Conservation (phyloP, 2,329 filamentous ascomycete species). For the Xylariaceae sp. region DNA sequence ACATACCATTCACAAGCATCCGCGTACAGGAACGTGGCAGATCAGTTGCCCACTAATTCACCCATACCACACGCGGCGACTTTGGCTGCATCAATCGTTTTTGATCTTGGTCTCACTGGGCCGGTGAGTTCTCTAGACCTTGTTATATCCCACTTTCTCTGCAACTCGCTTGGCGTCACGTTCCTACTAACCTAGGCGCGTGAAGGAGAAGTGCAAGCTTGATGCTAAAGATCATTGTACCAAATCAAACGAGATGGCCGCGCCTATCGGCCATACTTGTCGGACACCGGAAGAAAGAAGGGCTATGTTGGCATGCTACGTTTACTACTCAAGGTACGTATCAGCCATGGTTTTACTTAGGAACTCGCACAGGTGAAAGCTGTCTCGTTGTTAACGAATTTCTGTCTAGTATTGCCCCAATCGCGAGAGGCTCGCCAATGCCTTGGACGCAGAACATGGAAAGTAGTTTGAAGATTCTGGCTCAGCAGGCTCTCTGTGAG, state of each 20-base stretch:
- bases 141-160: background rate
- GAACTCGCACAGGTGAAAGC: background rate
- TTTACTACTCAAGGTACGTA: slow-evolving; percentile 26
- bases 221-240: slow-evolving; percentile 22
- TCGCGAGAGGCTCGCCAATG: slow-evolving; percentile 33
- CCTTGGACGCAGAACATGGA: slow-evolving; percentile 56
- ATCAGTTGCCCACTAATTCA: too few relatives aligned
- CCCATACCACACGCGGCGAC: too few relatives aligned
- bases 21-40: too few relatives aligned
- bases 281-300: slow-evolving; percentile 34
- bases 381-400: background rate
- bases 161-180: background rate
- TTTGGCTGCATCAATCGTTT: slow-evolving; percentile 39
- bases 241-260: slow-evolving; percentile 21
- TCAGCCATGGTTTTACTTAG: background rate
- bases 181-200: background rate
- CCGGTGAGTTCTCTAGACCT: slow-evolving; percentile 9
- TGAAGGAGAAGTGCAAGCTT: slow-evolving; percentile 17
- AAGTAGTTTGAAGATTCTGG: slow-evolving; percentile 47
- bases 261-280: slow-evolving; percentile 5
- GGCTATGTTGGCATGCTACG: slow-evolving; percentile 29
- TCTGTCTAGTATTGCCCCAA: slow-evolving; percentile 21
- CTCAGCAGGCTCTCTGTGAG: slow-evolving; percentile 40
- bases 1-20: background rate
- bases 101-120: slow-evolving; percentile 42